Evolutionary conservation across 2,329 filamentous ascomycete species (phyloP), one percentile per base, ranked within the genome.

Genomic region (Aspergillus ochraceoroseus): DNA sequence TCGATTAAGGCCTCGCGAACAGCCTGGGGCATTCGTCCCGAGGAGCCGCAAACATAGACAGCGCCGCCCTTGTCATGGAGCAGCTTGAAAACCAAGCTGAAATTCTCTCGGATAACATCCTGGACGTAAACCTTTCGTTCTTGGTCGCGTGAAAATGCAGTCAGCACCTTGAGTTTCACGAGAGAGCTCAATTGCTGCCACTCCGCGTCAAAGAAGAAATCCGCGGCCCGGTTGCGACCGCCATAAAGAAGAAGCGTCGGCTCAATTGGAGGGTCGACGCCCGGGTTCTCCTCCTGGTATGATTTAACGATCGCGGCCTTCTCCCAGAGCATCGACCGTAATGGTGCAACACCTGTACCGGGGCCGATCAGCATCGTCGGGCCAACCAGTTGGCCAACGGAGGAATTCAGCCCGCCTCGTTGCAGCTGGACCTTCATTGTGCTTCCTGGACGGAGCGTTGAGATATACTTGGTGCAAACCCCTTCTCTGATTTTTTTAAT

Each of bases 401-500:
- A 73, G 51, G 62, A 68, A 57, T 63, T 72, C 15, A 77, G 61
- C 11, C 75, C 66, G 47, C 75, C 70, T 59, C 74, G 66, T 67
- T 75, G 65, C 49, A 82, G 56, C 2, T 73, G 70, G 11, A 94
- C 72, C 15, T 65, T 72, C 11, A 95, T 67, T 0, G 65, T 63
- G 7, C 80, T 79, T 1, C 75, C 75, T 0, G 71, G 66, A 3
- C 65, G 62, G 0, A 96, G 72, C 3, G 74, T 71, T 13, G 83
- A 76, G 12, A 96, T 73, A 59, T 95, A 96, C 15, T 86, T 78
- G 4, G 92, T 95, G 63, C 89, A 95, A 32, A 98, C 82, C 1
- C 92, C 92, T 56, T 90, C 77, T 12, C 92, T 78, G 2, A 85
- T 82, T 47, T 85, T 83, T 56, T 85, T 86, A 44, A 95, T 84